phyloP scores from a whole-genome alignment of 768 basidiomycete genomes.

The Rhodocollybia butyracea region DNA sequence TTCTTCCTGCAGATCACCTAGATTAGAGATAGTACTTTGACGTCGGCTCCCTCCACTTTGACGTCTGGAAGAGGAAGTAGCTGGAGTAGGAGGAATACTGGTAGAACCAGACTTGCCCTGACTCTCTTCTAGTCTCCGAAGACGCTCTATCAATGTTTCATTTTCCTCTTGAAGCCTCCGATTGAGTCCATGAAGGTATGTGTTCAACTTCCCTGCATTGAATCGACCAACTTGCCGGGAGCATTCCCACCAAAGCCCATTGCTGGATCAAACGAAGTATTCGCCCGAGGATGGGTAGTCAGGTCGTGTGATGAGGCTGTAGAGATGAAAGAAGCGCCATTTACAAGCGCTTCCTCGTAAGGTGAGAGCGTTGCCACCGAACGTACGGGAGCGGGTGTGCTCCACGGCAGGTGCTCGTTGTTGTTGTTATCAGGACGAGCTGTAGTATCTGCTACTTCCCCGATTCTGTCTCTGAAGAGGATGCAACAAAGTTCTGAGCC shows the following conservation, averaged over 20 bases:
- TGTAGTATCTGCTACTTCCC: slow-evolving; percentile 14
- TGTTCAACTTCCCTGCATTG: slow-evolving; percentile 82
- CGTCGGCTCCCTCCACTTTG: slow-evolving; percentile 41
- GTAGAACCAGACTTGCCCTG: slow-evolving; percentile 23
- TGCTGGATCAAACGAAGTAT: slow-evolving; percentile 85
- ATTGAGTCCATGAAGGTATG: slow-evolving; percentile 84
- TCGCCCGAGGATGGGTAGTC: slow-evolving; percentile 73
- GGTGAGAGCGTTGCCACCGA: slow-evolving; percentile 31
- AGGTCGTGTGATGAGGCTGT: slow-evolving; percentile 88
- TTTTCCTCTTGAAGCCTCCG: slow-evolving; percentile 84
- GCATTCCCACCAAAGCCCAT: slow-evolving; percentile 69
- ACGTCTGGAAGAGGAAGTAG: slow-evolving; percentile 27
- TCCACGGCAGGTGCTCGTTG: slow-evolving; percentile 17
- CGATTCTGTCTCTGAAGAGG: slow-evolving; percentile 35
- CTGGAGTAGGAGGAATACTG: slow-evolving; percentile 23
- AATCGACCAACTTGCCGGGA: slow-evolving; percentile 67
- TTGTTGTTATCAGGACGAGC: slow-evolving; percentile 19
- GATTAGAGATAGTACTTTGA: slow-evolving; percentile 47
- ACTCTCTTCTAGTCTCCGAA: slow-evolving; percentile 55
- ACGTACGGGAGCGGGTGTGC: slow-evolving; percentile 26
- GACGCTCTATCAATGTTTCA: slow-evolving; percentile 52
- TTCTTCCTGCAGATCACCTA: slow-evolving; percentile 66
- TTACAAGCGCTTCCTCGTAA: slow-evolving; percentile 43
- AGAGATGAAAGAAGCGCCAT: slow-evolving; percentile 70
- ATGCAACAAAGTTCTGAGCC: slow-evolving; percentile 43